Base-by-base conservation (phyloP, 129 eudicot genomes). In the Escallonia herrerae region DNA sequence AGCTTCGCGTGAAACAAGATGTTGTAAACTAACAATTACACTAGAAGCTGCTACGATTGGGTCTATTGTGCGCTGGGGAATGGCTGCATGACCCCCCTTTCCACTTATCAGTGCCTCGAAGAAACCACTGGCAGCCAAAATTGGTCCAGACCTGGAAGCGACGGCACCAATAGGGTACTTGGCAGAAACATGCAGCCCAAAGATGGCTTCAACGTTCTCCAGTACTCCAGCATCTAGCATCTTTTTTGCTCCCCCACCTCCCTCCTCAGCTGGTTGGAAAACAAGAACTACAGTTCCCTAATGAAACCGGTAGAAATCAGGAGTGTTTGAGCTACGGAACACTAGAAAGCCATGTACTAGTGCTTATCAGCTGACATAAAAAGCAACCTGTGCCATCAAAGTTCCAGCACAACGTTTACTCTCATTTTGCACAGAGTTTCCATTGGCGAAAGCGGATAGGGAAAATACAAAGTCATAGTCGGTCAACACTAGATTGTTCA, bases 21-120 rank as follows among this genome's bases (percentile, higher is more conserved):
- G 82, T 78, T 76, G 85, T 58, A 83, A 66, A 79, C 81, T 80
- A 50, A 76, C 56, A 45, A 80, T 50, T 4, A 77, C 75, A 54
- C 63, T 76, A 4, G 90, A 83, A 56, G 79, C 79, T 39, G 85
- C 83, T 48, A 83, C 37, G 12, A 83, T 70, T 33, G 84, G 90
- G 72, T 87, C 95, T 1, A 83, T 60, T 37, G 90, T 45, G 49
- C 67, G 72, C 40, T 83, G 90, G 8, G 90, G 95, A 73, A 75
- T 58, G 53, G 90, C 90, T 6, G 87, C 95, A 58, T 83, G 87
- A 43, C 90, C 90, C 8, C 95, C 95, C 61, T 83, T 87, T 41
- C 90, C 85, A 12, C 53, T 70, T 58, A 83, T 80, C 48, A 64
- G 70, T 10, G 83, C 85, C 76, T 83, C 83, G 65, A 83, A 83